Evolutionary conservation across 2,329 filamentous ascomycete genomes (phyloP).

Genomic region (Fusarium oligoseptatum): DNA sequence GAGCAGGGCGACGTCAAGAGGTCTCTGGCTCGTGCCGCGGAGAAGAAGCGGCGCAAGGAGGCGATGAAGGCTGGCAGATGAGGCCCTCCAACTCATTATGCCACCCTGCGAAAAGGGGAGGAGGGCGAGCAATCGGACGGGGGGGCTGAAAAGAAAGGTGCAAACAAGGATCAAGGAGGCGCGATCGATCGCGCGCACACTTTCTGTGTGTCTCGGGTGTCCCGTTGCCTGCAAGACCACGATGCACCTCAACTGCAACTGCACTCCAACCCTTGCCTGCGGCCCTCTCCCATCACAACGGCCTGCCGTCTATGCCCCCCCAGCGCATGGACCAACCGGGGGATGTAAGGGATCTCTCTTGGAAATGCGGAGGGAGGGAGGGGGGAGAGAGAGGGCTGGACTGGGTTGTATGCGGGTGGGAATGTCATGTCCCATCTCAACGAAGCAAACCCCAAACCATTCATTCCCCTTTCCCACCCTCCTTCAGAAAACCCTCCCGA

Average conservation of each 20-base stretch:
- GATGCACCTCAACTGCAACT: slow-evolving; percentile 17
- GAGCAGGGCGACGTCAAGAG: slow-evolving; percentile 88
- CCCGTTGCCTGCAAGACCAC: slow-evolving; percentile 28
- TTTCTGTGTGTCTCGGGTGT: slow-evolving; percentile 17
- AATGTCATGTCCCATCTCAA: not conserved
- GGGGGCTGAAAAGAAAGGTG: not conserved
- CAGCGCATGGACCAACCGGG: slow-evolving; percentile 15
- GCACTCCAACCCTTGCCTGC: not conserved
- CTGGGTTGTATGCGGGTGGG: slow-evolving; percentile 15
- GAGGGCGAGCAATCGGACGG: not conserved
- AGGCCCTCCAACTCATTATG: slow-evolving; percentile 31
- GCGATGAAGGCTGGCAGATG: slow-evolving; percentile 65
- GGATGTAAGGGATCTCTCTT: slow-evolving; percentile 15
- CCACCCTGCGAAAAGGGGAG: slow-evolving; percentile 24
- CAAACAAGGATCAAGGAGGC: slow-evolving; percentile 13
- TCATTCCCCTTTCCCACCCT: slow-evolving; percentile 6
- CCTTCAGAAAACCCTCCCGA: not conserved
- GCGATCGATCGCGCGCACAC: slow-evolving; percentile 21
- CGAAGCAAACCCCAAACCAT: slow-evolving; percentile 5
- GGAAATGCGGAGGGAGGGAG: slow-evolving; percentile 6
- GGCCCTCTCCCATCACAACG: slow-evolving; percentile 13
- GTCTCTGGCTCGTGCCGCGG: slow-evolving; percentile 68
- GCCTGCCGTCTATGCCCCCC: slow-evolving; percentile 4
- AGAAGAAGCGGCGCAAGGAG: slow-evolving; percentile 72
- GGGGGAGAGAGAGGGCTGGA: slow-evolving; percentile 5